phyloP scores from a whole-genome alignment of 306 rosid species.

The Pyrus communis region DNA sequence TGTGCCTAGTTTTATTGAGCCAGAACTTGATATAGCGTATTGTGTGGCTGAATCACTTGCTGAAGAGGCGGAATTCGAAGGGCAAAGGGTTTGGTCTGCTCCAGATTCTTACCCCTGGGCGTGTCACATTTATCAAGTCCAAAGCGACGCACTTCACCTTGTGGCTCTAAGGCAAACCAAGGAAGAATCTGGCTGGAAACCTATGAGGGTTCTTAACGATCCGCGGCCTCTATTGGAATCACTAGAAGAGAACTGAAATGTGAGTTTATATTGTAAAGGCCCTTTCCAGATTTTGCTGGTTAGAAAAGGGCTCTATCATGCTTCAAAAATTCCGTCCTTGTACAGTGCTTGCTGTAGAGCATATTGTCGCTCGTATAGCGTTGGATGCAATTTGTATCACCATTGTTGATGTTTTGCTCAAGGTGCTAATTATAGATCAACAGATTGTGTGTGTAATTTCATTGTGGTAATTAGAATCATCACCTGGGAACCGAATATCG shows the following conservation, averaged over 20 bases:
- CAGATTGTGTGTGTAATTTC: too few species aligned
- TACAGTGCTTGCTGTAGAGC: not conserved
- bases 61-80: slow-evolving; percentile 81
- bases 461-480: too few species aligned
- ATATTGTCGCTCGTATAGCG: not conserved
- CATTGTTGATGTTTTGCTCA: not conserved
- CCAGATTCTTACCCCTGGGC: slow-evolving; percentile 90
- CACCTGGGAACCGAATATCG: too few species aligned
- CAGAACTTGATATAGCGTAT: slow-evolving; percentile 58
- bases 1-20: slow-evolving; percentile 56
- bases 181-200: slow-evolving; percentile 75
- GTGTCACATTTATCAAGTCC: slow-evolving; percentile 78
- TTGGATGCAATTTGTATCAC: not conserved
- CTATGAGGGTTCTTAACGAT: slow-evolving; percentile 59
- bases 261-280: not conserved
- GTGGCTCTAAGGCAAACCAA: slow-evolving; percentile 65
- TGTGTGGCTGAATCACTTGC: slow-evolving; percentile 66
- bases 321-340: not conserved
- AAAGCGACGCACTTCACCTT: slow-evolving; percentile 85
- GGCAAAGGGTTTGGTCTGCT: slow-evolving; percentile 76
- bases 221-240: slow-evolving; percentile 33
- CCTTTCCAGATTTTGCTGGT: not conserved
- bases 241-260: slow-evolving; percentile 16
- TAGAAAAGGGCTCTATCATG: not conserved
- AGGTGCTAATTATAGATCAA: not conserved